Conservation (phyloP, 1,139 yeast genomes). For the Pichia sp. region DNA sequence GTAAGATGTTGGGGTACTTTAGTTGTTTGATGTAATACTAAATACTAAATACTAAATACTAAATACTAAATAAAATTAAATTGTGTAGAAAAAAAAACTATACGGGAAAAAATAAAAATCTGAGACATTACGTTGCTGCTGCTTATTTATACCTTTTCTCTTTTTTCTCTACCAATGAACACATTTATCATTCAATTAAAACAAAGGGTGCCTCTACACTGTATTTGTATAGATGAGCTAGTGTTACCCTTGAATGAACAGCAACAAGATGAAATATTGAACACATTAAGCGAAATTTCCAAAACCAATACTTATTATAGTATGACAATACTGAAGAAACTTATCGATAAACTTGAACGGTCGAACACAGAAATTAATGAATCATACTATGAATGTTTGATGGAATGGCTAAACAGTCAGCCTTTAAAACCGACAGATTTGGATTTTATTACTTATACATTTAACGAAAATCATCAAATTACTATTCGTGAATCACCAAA, state of each 20-base stretch:
- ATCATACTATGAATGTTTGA: slow-evolving; percentile 45
- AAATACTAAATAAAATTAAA: too few species aligned
- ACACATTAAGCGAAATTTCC: slow-evolving; percentile 23
- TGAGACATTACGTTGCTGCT: neutral
- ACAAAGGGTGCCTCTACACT: slow-evolving; percentile 30
- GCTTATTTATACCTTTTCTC: neutral
- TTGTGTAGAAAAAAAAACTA: neutral
- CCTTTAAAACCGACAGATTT: slow-evolving; percentile 39
- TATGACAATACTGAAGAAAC: slow-evolving; percentile 37
- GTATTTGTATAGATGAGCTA: slow-evolving; percentile 8
- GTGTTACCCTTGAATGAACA: slow-evolving; percentile 2
- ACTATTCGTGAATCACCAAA: slow-evolving; percentile 55
- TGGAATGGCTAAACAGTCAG: slow-evolving; percentile 36
- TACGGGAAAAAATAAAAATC: neutral
- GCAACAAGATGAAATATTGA: slow-evolving; percentile 22
- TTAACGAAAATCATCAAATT: slow-evolving; percentile 31
- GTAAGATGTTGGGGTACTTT: slow-evolving; percentile 68
- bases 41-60: too few species aligned
- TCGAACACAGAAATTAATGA: slow-evolving; percentile 35
- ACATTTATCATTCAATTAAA: slow-evolving; percentile 21
- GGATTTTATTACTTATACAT: slow-evolving; percentile 44
- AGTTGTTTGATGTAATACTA: neutral
- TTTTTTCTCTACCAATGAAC: slow-evolving; percentile 18
- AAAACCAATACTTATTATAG: slow-evolving; percentile 44
- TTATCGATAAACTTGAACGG: slow-evolving; percentile 31